These are phyloP conservation scores for Orbilia ellipsospora DNA, from an alignment of 2,329 filamentous ascomycete species.

Conservation along the genomic window DNA sequence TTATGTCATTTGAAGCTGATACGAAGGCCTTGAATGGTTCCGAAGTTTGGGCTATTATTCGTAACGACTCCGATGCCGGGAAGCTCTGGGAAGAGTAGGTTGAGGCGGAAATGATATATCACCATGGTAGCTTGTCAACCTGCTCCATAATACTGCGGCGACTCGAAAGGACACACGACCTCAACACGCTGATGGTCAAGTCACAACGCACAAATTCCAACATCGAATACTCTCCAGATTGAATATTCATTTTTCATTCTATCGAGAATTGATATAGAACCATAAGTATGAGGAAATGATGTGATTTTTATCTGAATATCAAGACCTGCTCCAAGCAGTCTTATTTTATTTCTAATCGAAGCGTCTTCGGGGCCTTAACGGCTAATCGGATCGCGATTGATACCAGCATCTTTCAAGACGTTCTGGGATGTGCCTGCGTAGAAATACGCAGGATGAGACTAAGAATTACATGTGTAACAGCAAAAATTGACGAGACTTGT, in stretches of 20 bases:
- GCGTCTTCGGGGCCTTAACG: background rate
- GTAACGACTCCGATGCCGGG: slow-evolving; percentile 3
- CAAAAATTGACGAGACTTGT: background rate
- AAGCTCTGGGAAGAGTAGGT: no score
- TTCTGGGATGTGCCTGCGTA: no score
- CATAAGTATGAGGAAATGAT: background rate
- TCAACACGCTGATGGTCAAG: slow-evolving; percentile 7
- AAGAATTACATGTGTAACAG: slow-evolving; percentile 12
- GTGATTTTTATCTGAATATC: no score
- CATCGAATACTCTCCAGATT: background rate
- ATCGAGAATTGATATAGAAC: background rate
- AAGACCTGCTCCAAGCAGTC: slow-evolving; percentile 9
- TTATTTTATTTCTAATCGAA: background rate
- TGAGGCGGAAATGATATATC: slow-evolving; percentile 4
- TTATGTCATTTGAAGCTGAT: slow-evolving; percentile 46
- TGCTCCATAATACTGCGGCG: no score
- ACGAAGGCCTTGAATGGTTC: background rate
- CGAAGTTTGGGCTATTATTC: background rate
- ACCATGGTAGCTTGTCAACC: no score
- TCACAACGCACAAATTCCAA: slow-evolving; percentile 46
- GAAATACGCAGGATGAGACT: slow-evolving; percentile 3
- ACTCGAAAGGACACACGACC: slow-evolving; percentile 39
- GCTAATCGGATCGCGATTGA: background rate
- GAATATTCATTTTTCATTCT: background rate
- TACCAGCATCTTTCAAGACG: no score